Evolutionary conservation across 176 grass and related monocot genomes (phyloP).

Genomic region (Oryza nivara): DNA sequence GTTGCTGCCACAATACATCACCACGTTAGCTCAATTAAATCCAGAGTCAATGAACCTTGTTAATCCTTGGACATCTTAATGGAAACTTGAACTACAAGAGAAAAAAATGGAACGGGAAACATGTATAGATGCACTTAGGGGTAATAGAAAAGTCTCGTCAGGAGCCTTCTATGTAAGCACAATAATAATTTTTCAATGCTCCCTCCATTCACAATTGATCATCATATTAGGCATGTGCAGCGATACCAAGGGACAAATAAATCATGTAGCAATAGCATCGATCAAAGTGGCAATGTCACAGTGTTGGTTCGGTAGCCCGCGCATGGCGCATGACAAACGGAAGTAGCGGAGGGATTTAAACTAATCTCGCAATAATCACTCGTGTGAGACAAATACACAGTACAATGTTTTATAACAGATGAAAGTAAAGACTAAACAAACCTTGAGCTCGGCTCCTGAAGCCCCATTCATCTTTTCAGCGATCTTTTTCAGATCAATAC

Average conservation of each 20-base stretch:
- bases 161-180: no score
- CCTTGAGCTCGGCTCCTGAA: slow-evolving; percentile 98
- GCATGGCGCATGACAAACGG: no score
- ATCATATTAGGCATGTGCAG: no score
- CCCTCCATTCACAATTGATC: no score
- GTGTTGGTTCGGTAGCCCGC: no score
- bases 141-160: not conserved
- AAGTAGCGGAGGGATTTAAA: no score
- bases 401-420: not conserved
- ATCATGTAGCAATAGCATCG: no score
- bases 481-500: slow-evolving; percentile 98
- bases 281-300: no score
- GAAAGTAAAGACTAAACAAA: slow-evolving; percentile 34
- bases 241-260: no score
- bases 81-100: not conserved
- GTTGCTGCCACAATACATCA: not conserved
- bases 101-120: not conserved
- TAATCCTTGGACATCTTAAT: not conserved
- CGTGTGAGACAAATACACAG: no score
- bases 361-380: no score
- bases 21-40: not conserved
- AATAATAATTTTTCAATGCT: no score
- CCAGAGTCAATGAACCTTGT: not conserved
- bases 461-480: slow-evolving; percentile 98
- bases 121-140: not conserved